These are phyloP conservation scores for Oryza nivara DNA, from an alignment of 176 grass and related monocot species.

Conservation along the genomic window DNA sequence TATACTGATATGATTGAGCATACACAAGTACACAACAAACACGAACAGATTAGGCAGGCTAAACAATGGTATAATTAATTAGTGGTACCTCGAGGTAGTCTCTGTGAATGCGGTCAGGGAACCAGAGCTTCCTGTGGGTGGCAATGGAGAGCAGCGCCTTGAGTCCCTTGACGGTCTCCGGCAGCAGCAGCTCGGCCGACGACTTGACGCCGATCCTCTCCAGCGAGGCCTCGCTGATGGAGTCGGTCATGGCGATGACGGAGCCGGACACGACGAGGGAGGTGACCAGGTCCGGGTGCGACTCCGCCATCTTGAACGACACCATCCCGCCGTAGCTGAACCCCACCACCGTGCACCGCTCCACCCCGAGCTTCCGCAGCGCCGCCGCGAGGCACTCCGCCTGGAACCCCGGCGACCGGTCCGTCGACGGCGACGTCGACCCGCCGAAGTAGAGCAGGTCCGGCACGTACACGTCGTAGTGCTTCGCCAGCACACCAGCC, in stretches of 20 bases:
- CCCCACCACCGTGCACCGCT: conserved; percentile 71
- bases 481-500: conserved; percentile 55
- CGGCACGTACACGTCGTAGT: conserved; percentile 96
- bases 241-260: conserved; percentile 82
- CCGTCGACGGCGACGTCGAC: conserved; percentile 59
- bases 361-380: conserved; percentile 60
- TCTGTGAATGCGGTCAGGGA: conserved; percentile 65
- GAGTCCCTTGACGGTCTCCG: conserved; percentile 80
- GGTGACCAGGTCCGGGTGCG: conserved; percentile 61
- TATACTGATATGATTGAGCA: not conserved
- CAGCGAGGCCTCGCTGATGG: conserved; percentile 56
- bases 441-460: conserved; percentile 90
- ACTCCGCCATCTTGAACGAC: conserved; percentile 90
- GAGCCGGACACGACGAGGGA: conserved; percentile 83
- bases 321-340: conserved; percentile 99
- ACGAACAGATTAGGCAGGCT: not conserved
- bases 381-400: conserved; percentile 66
- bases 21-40: not conserved
- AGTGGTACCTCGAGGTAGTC: conserved; percentile 70
- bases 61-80: not conserved
- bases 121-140: conserved; percentile 69
- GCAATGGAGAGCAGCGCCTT: conserved; percentile 78
- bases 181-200: conserved; percentile 75
- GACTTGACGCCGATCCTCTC: conserved; percentile 71
- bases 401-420: conserved; percentile 73